A percentile compares a stretch with the other conserved stretches of the same genome.
Evolutionary conservation across 2,329 filamentous ascomycete genomes (phyloP).

Genomic region (Byssochlamys sp.): DNA sequence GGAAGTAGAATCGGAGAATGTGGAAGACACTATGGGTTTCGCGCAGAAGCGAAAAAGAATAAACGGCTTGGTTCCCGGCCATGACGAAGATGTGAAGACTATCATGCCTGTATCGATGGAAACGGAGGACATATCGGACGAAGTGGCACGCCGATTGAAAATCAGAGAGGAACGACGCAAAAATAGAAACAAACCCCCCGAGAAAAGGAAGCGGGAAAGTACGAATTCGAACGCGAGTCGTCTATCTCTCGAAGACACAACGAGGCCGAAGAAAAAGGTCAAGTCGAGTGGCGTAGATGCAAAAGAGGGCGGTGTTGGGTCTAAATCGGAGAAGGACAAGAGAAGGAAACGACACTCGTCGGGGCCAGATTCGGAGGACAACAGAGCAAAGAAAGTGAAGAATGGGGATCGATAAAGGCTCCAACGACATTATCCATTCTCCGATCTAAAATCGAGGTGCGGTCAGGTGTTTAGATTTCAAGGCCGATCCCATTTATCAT

Average conservation of each 20-base stretch:
- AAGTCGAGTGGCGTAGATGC: background rate
- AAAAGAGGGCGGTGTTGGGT: background rate
- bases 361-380: background rate
- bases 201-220: constrained; percentile 36
- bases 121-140: constrained; percentile 37
- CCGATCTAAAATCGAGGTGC: background rate
- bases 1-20: constrained; percentile 5
- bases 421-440: background rate
- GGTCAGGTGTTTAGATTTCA: too few relatives aligned
- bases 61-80: constrained; percentile 10
- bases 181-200: constrained; percentile 20
- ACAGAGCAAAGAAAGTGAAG: background rate
- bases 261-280: background rate
- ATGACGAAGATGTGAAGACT: constrained; percentile 16
- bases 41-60: constrained; percentile 16
- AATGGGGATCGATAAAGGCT: background rate
- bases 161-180: constrained; percentile 33
- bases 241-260: background rate
- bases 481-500: background rate
- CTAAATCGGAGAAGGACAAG: background rate
- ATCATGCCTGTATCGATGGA: constrained; percentile 19
- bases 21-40: constrained; percentile 3
- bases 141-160: constrained; percentile 35
- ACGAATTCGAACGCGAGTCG: background rate
- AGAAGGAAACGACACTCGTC: background rate